phyloP scores from a whole-genome alignment of 2,329 filamentous ascomycete genomes.

The Mollisiaceae sp. region DNA sequence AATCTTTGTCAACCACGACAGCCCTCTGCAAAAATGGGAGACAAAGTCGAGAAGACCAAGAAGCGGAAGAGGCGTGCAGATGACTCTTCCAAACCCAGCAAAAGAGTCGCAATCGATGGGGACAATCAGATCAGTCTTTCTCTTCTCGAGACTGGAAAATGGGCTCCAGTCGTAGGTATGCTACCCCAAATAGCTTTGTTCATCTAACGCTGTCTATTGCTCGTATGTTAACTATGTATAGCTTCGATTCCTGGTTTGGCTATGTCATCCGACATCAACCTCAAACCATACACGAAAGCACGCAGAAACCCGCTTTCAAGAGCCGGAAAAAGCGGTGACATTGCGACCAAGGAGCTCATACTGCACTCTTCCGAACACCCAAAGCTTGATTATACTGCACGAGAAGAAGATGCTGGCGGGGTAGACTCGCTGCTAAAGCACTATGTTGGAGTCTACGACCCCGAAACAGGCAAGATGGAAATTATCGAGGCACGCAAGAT shows the following conservation, averaged over 20 bases:
- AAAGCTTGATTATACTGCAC: constrained; percentile 64
- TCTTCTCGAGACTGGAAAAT: constrained; percentile 51
- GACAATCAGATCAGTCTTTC: constrained; percentile 50
- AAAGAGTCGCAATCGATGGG: constrained; percentile 56
- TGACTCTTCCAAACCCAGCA: constrained; percentile 49
- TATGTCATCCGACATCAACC: constrained; percentile 40
- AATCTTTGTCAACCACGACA: neutral
- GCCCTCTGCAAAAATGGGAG: constrained; percentile 35
- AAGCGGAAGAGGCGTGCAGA: constrained; percentile 60
- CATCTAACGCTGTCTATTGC: neutral
- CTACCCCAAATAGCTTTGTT: neutral
- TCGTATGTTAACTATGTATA: constrained; percentile 24
- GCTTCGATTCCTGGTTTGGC: constrained; percentile 44
- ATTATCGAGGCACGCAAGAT: constrained; percentile 69
- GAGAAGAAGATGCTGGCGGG: constrained; percentile 54
- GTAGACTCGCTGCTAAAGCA: constrained; percentile 59
- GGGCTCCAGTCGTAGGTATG: constrained; percentile 60
- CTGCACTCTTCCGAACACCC: constrained; percentile 63
- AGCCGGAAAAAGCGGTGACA: constrained; percentile 34
- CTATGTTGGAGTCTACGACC: constrained; percentile 69
- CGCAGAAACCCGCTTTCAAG: constrained; percentile 35
- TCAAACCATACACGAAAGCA: constrained; percentile 42
- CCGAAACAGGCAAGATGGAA: constrained; percentile 61
- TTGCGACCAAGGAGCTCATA: constrained; percentile 53
- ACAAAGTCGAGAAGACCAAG: constrained; percentile 37